Percentiles rank a stretch among this genome's conserved stretches.
phyloP scores from a whole-genome alignment of 2,329 filamentous ascomycete species.

The Escovopsis weberi region DNA sequence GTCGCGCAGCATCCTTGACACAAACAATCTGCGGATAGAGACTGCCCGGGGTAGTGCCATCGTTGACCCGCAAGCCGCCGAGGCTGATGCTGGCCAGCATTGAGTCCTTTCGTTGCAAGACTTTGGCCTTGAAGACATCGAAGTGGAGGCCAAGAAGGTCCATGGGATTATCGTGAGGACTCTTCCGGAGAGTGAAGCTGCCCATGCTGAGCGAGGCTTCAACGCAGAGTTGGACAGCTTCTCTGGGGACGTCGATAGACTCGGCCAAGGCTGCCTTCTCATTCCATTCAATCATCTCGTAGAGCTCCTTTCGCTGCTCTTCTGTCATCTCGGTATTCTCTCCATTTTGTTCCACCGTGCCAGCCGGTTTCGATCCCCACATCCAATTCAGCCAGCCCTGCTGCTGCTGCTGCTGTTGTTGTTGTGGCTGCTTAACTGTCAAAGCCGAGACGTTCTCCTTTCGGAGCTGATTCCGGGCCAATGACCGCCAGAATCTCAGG shows the following conservation, averaged over 20 bases:
- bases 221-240: constrained; percentile 84
- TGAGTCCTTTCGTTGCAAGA: constrained; percentile 80
- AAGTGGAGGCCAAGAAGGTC: constrained; percentile 89
- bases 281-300: constrained; percentile 95
- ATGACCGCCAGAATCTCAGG: constrained; percentile 87
- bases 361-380: constrained; percentile 66
- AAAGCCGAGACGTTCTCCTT: constrained; percentile 90
- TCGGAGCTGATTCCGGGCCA: constrained; percentile 84
- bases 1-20: constrained; percentile 65
- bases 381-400: constrained; percentile 88
- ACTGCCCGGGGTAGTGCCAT: constrained; percentile 84
- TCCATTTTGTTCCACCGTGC: constrained; percentile 40
- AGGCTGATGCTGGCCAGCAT: constrained; percentile 79
- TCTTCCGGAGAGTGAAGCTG: constrained; percentile 85
- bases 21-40: constrained; percentile 90
- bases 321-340: constrained; percentile 85
- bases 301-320: constrained; percentile 89
- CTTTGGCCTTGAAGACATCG: constrained; percentile 84
- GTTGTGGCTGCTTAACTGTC: constrained; percentile 41
- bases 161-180: constrained; percentile 40
- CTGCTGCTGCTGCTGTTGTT: constrained; percentile 41
- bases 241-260: constrained; percentile 75
- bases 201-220: constrained; percentile 89
- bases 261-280: constrained; percentile 85
- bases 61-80: constrained; percentile 84